Conservation (phyloP, 73 alveolate species). For the Tetrahymena malaccensis region DNA sequence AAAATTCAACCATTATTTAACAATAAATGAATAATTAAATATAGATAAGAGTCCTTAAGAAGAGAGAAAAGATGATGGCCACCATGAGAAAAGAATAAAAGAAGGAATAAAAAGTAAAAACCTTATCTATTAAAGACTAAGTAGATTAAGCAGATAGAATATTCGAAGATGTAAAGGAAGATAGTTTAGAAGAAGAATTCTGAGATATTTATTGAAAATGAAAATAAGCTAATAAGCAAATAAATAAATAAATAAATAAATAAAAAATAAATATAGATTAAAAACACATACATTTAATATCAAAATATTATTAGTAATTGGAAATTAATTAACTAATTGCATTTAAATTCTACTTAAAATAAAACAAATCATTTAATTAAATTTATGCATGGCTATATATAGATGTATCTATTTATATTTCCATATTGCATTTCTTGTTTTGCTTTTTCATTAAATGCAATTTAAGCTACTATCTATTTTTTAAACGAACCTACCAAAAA, state of each 20-base stretch:
- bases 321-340: not conserved
- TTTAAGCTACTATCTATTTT: no score
- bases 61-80: constrained; percentile 28
- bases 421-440: not conserved
- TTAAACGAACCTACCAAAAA: no score
- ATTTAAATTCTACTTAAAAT: not conserved
- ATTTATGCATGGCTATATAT: no score
- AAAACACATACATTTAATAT: no score
- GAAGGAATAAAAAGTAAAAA: not conserved
- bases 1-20: not conserved
- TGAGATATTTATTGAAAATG: not conserved
- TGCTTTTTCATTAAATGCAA: not conserved
- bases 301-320: not conserved
- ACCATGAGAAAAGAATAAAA: constrained; percentile 2
- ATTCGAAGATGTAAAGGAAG: constrained; percentile 7
- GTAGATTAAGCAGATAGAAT: constrained; percentile 28
- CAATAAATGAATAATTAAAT: no score
- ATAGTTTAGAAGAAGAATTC: constrained; percentile 5
- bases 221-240: not conserved
- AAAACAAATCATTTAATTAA: no score
- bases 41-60: not conserved
- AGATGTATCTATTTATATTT: not conserved
- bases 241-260: no score
- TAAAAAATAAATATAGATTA: not conserved
- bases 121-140: not conserved